Conservation (phyloP, 441 rosid species). For the Populus hybrid region DNA sequence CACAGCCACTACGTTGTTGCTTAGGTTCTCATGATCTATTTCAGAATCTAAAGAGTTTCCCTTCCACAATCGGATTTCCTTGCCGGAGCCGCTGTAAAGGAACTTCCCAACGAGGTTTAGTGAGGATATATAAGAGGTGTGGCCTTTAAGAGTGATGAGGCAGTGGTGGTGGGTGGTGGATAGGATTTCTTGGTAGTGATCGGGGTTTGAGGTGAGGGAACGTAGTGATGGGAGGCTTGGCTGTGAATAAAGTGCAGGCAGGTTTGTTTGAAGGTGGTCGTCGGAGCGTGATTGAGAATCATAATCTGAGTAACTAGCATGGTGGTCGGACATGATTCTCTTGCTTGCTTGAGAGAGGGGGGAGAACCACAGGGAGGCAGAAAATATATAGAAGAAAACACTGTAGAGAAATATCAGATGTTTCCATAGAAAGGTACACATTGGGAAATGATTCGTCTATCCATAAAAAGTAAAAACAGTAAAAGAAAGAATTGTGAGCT, state of each 20-base stretch:
- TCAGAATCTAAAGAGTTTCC: constrained; percentile 12
- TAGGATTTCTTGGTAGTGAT: constrained; percentile 2
- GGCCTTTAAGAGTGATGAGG: constrained; percentile 44
- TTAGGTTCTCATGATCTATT: neutral
- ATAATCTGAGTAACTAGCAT: neutral
- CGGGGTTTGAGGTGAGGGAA: constrained; percentile 31
- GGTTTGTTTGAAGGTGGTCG: constrained; percentile 29
- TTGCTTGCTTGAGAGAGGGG: neutral
- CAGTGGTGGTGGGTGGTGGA: constrained; percentile 25
- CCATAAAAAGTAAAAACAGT: neutral
- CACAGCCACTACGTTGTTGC: constrained; percentile 18
- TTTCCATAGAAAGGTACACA: neutral
- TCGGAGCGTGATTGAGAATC: constrained; percentile 16
- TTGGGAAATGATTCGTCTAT: neutral
- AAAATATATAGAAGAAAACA: neutral
- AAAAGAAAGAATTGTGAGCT: neutral
- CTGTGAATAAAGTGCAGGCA: constrained; percentile 44
- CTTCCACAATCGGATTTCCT: constrained; percentile 52
- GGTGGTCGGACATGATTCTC: neutral
- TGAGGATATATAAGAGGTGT: constrained; percentile 52
- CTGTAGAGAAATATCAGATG: neutral
- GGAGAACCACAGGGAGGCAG: neutral
- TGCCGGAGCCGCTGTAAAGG: constrained; percentile 49
- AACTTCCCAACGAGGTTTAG: constrained; percentile 39
- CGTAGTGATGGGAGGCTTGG: constrained; percentile 50